Percentiles rank a stretch among this genome's conserved stretches.
These are phyloP conservation scores for Coprinopsis sp. DNA, from an alignment of 768 basidiomycete species.

Conservation along the genomic window DNA sequence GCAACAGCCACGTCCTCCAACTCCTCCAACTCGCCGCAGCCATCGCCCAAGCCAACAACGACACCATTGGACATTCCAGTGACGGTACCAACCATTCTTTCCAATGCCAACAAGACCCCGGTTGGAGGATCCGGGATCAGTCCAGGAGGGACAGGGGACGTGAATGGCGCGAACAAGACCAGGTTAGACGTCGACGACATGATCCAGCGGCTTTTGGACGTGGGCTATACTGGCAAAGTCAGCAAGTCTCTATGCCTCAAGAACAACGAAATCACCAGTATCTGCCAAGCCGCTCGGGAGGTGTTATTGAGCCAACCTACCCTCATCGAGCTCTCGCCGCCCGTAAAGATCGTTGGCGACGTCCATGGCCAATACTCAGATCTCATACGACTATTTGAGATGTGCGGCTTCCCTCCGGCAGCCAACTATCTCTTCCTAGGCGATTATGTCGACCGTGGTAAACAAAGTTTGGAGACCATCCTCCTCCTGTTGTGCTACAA, in stretches of 20 bases:
- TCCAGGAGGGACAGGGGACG: constrained; percentile 36
- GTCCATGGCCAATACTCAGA: constrained; percentile 99
- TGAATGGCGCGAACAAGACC: constrained; percentile 50
- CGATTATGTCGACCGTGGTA: constrained; percentile 98
- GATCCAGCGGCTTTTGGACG: constrained; percentile 93
- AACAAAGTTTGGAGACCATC: constrained; percentile 98
- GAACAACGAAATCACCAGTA: constrained; percentile 90
- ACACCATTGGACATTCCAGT: constrained; percentile 73
- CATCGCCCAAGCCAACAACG: constrained; percentile 38
- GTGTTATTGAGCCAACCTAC: constrained; percentile 96
- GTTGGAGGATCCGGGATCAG: constrained; percentile 48
- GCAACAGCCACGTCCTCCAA: constrained; percentile 34
- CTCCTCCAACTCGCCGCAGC: constrained; percentile 33
- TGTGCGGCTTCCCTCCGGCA: constrained; percentile 98
- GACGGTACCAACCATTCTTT: constrained; percentile 75
- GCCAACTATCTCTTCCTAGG: constrained; percentile 99
- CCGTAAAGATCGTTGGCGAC: constrained; percentile 99
- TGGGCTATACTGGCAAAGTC: constrained; percentile 97
- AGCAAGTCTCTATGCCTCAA: constrained; percentile 94
- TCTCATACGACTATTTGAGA: constrained; percentile 96
- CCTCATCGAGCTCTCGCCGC: constrained; percentile 93
- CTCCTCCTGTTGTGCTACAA: constrained; percentile 96
- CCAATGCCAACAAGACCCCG: constrained; percentile 50
- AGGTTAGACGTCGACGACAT: constrained; percentile 95
- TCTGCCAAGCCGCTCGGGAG: constrained; percentile 94